Conservation (phyloP, 768 basidiomycete species). For the Boletus sp. region DNA sequence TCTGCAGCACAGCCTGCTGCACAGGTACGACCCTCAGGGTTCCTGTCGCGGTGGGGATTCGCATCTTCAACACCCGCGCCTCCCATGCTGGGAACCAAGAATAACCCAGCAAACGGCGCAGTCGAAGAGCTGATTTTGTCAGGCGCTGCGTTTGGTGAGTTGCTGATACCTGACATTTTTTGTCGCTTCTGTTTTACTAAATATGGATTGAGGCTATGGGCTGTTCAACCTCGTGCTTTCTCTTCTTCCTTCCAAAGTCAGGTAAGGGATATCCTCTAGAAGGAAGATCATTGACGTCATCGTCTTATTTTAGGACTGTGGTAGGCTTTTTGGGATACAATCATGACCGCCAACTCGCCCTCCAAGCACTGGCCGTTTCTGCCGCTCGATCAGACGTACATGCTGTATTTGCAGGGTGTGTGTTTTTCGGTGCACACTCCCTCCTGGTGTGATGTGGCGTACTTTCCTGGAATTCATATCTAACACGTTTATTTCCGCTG, state of each 20-base stretch:
- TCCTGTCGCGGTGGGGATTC: slow-evolving; percentile 40
- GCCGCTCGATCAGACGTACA: slow-evolving; percentile 70
- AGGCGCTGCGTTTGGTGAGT: slow-evolving; percentile 73
- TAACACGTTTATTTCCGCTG: slow-evolving; percentile 1
- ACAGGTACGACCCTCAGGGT: slow-evolving; percentile 24
- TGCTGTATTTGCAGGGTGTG: slow-evolving; percentile 72
- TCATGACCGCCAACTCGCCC: slow-evolving; percentile 64
- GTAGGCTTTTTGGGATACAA: slow-evolving; percentile 79
- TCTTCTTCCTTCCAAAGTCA: slow-evolving; percentile 65
- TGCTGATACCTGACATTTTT: not conserved
- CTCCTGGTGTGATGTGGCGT: not conserved
- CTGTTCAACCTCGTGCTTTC: slow-evolving; percentile 82
- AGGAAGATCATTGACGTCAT: not conserved
- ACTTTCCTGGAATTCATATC: not conserved
- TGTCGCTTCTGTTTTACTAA: not conserved
- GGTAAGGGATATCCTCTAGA: slow-evolving; percentile 40
- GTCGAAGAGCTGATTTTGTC: slow-evolving; percentile 73
- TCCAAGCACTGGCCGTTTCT: slow-evolving; percentile 66
- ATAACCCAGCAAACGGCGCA: slow-evolving; percentile 45
- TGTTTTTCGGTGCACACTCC: slow-evolving; percentile 2
- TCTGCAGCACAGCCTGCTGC: slow-evolving; percentile 19
- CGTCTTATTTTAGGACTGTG: slow-evolving; percentile 46
- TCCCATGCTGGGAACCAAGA: slow-evolving; percentile 17
- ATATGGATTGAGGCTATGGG: slow-evolving; percentile 43
- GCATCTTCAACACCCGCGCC: slow-evolving; percentile 11